A percentile compares a stretch with the other conserved stretches of the same genome.
phyloP scores from a whole-genome alignment of 768 basidiomycete species.

The Lentinula guzmanii region DNA sequence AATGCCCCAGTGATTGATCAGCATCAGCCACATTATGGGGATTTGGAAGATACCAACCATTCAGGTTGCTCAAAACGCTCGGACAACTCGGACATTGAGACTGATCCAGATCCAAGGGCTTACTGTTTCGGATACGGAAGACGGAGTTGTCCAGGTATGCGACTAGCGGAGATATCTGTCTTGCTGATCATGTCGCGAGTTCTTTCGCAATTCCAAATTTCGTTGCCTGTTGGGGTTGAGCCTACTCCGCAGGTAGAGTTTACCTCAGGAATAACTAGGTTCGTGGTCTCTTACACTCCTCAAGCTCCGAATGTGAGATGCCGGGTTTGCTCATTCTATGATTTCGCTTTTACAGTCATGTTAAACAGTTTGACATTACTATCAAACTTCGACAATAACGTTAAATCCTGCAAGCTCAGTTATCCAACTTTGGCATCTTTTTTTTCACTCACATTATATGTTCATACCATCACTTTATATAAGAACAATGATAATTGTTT shows the following conservation, averaged over 20 bases:
- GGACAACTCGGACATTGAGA: not conserved
- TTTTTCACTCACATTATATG: no score
- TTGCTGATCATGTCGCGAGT: conserved; percentile 26
- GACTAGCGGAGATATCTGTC: conserved; percentile 25
- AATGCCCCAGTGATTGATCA: not conserved
- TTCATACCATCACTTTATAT: no score
- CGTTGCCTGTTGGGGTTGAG: conserved; percentile 11
- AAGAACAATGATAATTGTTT: no score
- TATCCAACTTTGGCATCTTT: no score
- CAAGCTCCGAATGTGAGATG: not conserved
- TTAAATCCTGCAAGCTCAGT: no score
- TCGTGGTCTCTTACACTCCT: not conserved
- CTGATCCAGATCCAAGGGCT: conserved; percentile 24
- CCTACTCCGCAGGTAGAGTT: conserved; percentile 17
- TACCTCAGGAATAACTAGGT: conserved; percentile 26
- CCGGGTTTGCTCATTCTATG: not conserved
- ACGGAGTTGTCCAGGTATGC: conserved; percentile 26
- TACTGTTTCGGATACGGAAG: conserved; percentile 28
- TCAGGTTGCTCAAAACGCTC: not conserved
- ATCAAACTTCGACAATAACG: conserved; percentile 4
- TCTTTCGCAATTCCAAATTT: conserved; percentile 21
- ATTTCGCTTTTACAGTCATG: conserved; percentile 8
- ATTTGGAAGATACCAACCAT: not conserved
- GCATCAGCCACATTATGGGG: not conserved
- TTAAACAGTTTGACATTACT: conserved; percentile 13